Evolutionary conservation across 2,329 filamentous ascomycete species (phyloP), one percentile per base, ranked within the genome.

Genomic region (Alternaria rosae): DNA sequence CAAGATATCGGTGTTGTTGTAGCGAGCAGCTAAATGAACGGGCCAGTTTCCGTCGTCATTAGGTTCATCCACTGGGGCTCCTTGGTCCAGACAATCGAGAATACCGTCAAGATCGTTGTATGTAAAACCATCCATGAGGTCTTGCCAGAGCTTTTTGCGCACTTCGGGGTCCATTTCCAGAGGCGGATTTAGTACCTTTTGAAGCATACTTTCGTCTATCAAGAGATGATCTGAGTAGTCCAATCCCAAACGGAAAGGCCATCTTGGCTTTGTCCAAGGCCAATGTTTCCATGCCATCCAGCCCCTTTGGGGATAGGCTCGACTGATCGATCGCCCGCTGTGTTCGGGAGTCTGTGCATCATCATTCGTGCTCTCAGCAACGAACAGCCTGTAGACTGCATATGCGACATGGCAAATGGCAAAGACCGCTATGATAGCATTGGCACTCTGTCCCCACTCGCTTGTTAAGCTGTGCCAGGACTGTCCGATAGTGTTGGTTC

Each of bases 301-400:
- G 26, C 26, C 26, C 2, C 1, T 10, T 28, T 2, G 26, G 26
- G 26, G 26, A 28, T 28, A 28, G 26, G 26, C 30, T 6, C 15
- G 3, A 6, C 30, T 35, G 32, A 35, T 35, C 3, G 7, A 9
- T 35, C 0, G 32, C 7, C 6, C 32, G 4, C 32, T 35, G 13
- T 13, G 12, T 12, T 1, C 28, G 5, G 28, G 4, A 6, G 30
- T 7, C 30, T 10, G 32, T 4, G 7, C 7, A 35, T 3, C 1
- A 3, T 38, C 2, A 17, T 17, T 2, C 2, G 0, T 6, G 35
- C n/a, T 17, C 9, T 38, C n/a, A 38, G 35, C n/a, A 38, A 3
- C 3, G 3, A 38, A 38, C 0, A 38, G 8, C 2, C 35, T 38
- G 0, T 3, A 11, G 35, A 38, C 2, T 1, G 15, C n/a, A 1